These are phyloP conservation scores for Aspergillus awamori DNA, from an alignment of 2,329 filamentous ascomycete species.

Conservation along the genomic window DNA sequence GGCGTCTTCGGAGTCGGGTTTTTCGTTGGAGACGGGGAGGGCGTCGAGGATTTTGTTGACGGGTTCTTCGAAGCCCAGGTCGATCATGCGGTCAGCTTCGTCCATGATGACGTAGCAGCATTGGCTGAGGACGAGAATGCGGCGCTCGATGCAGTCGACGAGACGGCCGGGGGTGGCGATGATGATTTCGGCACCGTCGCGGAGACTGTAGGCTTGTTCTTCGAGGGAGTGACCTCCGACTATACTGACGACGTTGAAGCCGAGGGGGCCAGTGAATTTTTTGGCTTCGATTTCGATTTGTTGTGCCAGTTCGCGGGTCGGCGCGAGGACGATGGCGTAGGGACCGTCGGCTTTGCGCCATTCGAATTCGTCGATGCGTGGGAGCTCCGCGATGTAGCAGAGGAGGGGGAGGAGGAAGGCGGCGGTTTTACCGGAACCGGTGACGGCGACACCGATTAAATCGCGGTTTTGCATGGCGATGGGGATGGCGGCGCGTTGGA, in stretches of 20 bases:
- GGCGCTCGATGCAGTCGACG: constrained; percentile 93
- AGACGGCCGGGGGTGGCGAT: constrained; percentile 98
- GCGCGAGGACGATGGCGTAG: constrained; percentile 94
- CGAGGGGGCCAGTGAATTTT: constrained; percentile 87
- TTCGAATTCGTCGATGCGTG: constrained; percentile 78
- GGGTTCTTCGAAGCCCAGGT: constrained; percentile 95
- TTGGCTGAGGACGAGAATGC: constrained; percentile 88
- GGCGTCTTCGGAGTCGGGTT: constrained; percentile 89
- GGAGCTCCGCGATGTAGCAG: constrained; percentile 90
- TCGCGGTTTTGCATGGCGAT: constrained; percentile 91
- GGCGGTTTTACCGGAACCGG: constrained; percentile 97
- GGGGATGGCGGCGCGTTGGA: constrained; percentile 92
- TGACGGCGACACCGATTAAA: constrained; percentile 96
- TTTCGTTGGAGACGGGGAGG: constrained; percentile 88
- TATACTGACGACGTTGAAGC: constrained; percentile 93
- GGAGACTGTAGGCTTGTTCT: constrained; percentile 85
- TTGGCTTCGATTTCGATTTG: constrained; percentile 93
- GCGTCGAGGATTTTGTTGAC: constrained; percentile 98
- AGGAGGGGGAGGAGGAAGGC: constrained; percentile 90
- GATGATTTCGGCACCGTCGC: constrained; percentile 94
- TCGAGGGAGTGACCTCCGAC: constrained; percentile 97
- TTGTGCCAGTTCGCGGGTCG: constrained; percentile 94
- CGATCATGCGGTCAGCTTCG: constrained; percentile 98
- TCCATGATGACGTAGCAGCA: constrained; percentile 99
- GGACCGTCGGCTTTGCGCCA: constrained; percentile 90